A percentile compares a stretch with the other conserved stretches of the same genome.
Conservation (phyloP, 2,329 filamentous ascomycete genomes). For the Fusarium sacchari region DNA sequence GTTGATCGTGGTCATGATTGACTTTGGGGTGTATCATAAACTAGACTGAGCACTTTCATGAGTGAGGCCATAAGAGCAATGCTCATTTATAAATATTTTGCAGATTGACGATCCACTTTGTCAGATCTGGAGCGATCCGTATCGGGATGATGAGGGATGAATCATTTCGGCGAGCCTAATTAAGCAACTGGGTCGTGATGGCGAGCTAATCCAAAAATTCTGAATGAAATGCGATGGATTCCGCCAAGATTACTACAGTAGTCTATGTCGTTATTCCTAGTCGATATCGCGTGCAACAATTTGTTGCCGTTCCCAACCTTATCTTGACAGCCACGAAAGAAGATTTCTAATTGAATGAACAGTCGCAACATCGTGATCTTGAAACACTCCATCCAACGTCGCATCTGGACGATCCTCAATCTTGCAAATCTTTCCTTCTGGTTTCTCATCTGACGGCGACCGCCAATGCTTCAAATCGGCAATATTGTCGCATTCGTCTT, state of each 20-base stretch:
- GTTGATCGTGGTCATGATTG: background rate
- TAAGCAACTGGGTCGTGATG: background rate
- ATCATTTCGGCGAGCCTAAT: conserved; percentile 1
- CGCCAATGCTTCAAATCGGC: background rate
- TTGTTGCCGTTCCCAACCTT: accelerated
- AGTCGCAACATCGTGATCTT: background rate
- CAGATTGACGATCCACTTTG: no score
- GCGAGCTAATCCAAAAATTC: background rate
- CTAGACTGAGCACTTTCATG: no score
- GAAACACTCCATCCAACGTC: conserved; percentile 11
- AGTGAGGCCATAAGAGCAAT: no score
- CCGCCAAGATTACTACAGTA: accelerated
- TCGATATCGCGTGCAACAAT: background rate
- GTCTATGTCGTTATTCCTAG: background rate
- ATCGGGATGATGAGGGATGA: background rate
- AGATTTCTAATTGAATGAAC: conserved; percentile 19
- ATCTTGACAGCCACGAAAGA: conserved; percentile 11
- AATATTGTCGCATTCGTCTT: conserved; percentile 3
- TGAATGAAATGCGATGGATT: accelerated
- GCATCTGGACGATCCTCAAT: background rate
- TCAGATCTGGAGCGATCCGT: background rate
- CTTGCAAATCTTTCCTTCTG: background rate
- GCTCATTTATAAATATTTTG: background rate
- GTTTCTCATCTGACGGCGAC: background rate
- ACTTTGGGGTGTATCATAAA: accelerated